Base-by-base conservation (phyloP, 306 rosid species). In the Dalbergia oliveri region DNA sequence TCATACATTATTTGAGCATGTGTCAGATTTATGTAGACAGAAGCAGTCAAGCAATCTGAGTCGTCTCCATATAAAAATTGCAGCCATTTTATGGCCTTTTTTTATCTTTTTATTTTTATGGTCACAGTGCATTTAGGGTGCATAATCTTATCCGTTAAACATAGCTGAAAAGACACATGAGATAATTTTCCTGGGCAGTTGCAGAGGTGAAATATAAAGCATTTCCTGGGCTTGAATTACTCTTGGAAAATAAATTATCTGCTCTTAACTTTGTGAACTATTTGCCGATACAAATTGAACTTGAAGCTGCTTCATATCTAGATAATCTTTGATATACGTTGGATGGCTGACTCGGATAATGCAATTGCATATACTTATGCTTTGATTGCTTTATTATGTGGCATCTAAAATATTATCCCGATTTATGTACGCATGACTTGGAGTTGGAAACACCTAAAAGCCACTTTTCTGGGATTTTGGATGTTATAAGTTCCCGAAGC, bases 401-500 rank as follows among this genome's bases (percentile, higher is more conserved):
- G 12, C 31, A n/a, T 39, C 18, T 37, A 13, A 62, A 62, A 33
- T 62, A 62, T 15, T 37, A n/a, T 65, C 70, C 18, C 7, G 70
- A 37, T 66, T n/a, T 41, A 16, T 39, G 50, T 37, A 63, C 7
- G 41, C 41, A 6, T 34, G 68, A 34, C 68, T 8, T 10, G 13
- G 53, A 47, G 15, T 10, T 1, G 15, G 53, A 47, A 47, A 47
- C 53, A 47, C 11, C 5, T 47, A 3, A 47, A 47, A 47, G 4
- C 15, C 14, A 58, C 59, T 23, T 58, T 14, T 69, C 15, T 59
- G 69, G 33, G 44, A 23, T 59, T 59, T 31, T 43, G 3, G 9
- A 34, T 63, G 45, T 26, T 61, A 26, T 61, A 41, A 75, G 60
- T 66, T 45, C 18, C 47, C 44, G 47, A 75, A 43, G 26, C 51